Evolutionary conservation across 176 grass and related monocot species (phyloP).

Genomic region (Carex scoparia): DNA sequence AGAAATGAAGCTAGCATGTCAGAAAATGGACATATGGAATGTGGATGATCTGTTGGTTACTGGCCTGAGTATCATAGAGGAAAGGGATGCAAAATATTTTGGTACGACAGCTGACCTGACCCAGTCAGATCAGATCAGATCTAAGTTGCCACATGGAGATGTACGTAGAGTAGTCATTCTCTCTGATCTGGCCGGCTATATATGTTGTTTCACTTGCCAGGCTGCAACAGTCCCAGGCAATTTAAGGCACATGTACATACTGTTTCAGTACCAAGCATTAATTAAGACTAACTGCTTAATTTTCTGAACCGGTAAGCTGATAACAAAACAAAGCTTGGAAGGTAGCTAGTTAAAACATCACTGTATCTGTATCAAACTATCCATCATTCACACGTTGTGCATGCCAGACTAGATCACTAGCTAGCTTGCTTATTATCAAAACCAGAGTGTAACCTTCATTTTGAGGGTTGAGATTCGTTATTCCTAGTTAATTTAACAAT

Average conservation of each 20-base stretch:
- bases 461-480: no score
- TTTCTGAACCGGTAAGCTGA: not conserved
- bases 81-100: no score
- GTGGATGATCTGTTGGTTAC: not conserved
- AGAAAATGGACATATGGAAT: not conserved
- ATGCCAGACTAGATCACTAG: not conserved
- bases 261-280: not conserved
- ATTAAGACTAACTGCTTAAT: not conserved
- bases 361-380: not conserved
- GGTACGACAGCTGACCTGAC: no score
- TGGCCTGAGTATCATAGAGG: not conserved
- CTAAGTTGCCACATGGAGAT: no score
- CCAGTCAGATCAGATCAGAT: no score
- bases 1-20: not conserved
- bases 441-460: not conserved
- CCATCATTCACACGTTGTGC: not conserved
- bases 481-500: no score
- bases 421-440: not conserved
- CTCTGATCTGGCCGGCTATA: not conserved
- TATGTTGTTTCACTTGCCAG: not conserved
- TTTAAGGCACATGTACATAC: not conserved
- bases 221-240: not conserved
- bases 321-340: not conserved
- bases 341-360: not conserved
- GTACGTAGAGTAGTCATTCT: not conserved